Evolutionary conservation across 768 basidiomycete species (phyloP), one percentile per base, ranked within the genome.

Genomic region (Rhodotorula kratochvilovae): DNA sequence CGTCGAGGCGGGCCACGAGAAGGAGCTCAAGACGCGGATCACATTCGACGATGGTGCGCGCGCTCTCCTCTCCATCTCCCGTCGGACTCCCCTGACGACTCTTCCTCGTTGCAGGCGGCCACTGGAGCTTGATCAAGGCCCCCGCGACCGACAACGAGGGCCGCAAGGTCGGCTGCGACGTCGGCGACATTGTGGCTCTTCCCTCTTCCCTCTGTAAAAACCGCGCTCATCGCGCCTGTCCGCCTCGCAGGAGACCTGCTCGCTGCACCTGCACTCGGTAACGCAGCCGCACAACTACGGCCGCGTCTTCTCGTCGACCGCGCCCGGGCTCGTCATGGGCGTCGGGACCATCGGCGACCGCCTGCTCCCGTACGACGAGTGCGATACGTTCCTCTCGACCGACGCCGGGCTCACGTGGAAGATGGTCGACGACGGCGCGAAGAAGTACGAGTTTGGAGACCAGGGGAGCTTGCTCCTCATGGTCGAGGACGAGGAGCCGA

Each of bases 391-490:
- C 83, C 79, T 98, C 70, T 94, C 91, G 75, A 89, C 85, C 0
- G 91, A 99, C 77, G 93, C 88, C 0, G 96, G 96, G 1, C 75
- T 92, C 23, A 86, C 86, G 11, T 99, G 96, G 95, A 81, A 77
- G 33, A 92, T 91, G 89, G 84, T 88, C 17, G 82, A 83, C 54
- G 82, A 80, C 63, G 87, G 88, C 33, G 90, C 95, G 0, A 88
- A 91, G 79, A 92, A 93, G 81, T 97, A 97, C 77, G 94, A 98
- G 81, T 94, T 98, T 79, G 96, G 96, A 11, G 96, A 96, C 77
- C 84, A 82, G 85, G 77, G 96, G 85, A 89, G 89, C 76, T 85
- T 98, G 42, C 78, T 85, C 35, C 86, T 98, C 19, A 82, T 88
- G 35, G 86, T 92, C 7, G 88, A 95, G 74, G 92, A 99, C 75